Evolutionary conservation across 2,329 filamentous ascomycete species (phyloP).

Genomic region (Magnaporthales sp.): DNA sequence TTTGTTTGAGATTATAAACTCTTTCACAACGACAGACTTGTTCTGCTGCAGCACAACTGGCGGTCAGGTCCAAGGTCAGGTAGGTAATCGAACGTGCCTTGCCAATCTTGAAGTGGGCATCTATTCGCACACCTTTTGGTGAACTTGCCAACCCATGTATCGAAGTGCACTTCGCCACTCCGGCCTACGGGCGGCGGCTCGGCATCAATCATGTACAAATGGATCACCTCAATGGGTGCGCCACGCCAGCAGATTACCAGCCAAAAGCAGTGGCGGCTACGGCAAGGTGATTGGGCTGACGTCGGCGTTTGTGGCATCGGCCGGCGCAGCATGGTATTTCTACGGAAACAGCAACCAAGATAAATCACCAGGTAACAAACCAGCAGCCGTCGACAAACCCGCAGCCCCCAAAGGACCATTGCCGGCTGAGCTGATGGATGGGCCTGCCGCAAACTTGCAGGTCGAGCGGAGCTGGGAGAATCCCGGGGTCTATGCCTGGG

Average conservation of each 20-base stretch:
- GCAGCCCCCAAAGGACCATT: constrained; percentile 59
- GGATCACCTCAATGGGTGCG: constrained; percentile 10
- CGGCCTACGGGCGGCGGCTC: neutral
- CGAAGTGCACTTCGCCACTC: neutral
- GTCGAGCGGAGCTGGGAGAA: constrained; percentile 74
- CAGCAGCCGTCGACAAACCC: constrained; percentile 51
- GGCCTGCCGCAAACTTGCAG: constrained; percentile 68
- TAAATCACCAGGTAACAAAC: constrained; percentile 48
- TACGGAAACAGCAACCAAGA: constrained; percentile 1
- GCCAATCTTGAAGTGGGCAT: neutral
- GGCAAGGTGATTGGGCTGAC: neutral
- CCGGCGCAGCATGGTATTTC: constrained; percentile 2
- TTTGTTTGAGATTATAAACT: neutral
- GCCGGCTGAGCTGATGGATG: constrained; percentile 49
- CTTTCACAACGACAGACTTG: neutral
- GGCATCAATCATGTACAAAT: neutral
- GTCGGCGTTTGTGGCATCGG: neutral
- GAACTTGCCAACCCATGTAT: neutral
- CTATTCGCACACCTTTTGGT: neutral
- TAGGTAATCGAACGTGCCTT: neutral
- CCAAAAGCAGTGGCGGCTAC: neutral
- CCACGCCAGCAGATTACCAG: neutral
- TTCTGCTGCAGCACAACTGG: neutral
- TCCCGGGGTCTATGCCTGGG: constrained; percentile 91
- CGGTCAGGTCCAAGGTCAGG: neutral